These are phyloP conservation scores for Hebeloma cylindrosporum DNA, from an alignment of 768 basidiomycete species.

Conservation along the genomic window DNA sequence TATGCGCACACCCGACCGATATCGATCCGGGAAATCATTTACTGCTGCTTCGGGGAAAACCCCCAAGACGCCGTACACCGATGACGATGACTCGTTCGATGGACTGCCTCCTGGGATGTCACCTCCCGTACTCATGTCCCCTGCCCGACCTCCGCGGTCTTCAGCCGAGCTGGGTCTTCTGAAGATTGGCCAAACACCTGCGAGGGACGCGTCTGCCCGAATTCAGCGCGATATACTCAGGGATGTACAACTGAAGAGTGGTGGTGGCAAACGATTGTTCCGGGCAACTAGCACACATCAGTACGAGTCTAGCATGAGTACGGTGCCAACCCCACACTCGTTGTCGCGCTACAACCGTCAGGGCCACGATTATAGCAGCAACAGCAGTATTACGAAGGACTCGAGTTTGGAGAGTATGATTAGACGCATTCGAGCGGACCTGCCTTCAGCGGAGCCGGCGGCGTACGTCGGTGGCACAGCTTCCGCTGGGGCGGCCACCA, in stretches of 20 bases:
- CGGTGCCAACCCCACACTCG: conserved; percentile 69
- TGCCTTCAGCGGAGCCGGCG: too few relatives aligned
- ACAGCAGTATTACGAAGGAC: conserved; percentile 49
- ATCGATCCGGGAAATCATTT: conserved; percentile 31
- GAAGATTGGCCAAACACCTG: conserved; percentile 62
- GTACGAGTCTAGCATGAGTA: conserved; percentile 67
- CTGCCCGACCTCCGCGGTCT: conserved; percentile 49
- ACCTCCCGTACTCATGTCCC: conserved; percentile 58
- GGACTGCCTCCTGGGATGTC: conserved; percentile 58
- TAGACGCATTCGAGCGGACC: conserved; percentile 41
- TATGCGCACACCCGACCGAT: conserved; percentile 42
- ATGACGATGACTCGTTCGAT: conserved; percentile 53
- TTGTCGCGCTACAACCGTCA: conserved; percentile 62
- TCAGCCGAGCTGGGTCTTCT: conserved; percentile 47
- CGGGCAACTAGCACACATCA: conserved; percentile 28
- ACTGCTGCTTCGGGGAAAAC: too few relatives aligned
- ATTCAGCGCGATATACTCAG: conserved; percentile 67
- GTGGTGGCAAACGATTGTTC: conserved; percentile 24
- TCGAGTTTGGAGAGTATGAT: conserved; percentile 71
- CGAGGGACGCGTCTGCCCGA: conserved; percentile 66
- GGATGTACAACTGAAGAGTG: conserved; percentile 45
- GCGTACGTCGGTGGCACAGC: conserved; percentile 19
- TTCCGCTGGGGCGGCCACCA: conserved; percentile 24
- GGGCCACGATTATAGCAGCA: conserved; percentile 41
- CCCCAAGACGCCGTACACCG: conserved; percentile 21